Evolutionary conservation across 768 basidiomycete genomes (phyloP).

Genomic region (Baorangia bicolor): DNA sequence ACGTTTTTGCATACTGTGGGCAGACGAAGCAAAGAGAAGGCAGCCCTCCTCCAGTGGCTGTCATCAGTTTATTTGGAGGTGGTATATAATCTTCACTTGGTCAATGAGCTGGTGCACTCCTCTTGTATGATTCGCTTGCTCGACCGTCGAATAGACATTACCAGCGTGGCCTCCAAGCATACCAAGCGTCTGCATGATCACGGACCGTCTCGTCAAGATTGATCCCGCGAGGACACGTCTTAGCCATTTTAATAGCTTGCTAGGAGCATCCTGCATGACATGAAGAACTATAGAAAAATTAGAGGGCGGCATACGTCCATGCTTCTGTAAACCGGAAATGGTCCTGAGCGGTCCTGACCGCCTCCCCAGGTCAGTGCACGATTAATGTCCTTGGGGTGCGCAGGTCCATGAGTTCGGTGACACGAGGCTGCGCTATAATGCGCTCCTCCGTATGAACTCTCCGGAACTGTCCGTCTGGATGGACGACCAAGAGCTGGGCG

Average conservation of each 20-base stretch:
- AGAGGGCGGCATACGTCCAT: neutral
- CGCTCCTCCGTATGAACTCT: constrained; percentile 25
- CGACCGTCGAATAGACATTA: neutral
- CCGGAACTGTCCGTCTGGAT: constrained; percentile 21
- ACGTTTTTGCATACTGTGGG: constrained; percentile 80
- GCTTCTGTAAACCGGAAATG: too few relatives aligned
- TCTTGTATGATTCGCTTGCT: neutral
- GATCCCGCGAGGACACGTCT: neutral
- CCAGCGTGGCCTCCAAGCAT: neutral
- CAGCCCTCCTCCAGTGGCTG: constrained; percentile 60
- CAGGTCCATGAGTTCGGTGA: constrained; percentile 14
- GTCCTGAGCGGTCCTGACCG: too few relatives aligned
- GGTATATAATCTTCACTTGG: constrained; percentile 27
- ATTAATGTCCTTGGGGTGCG: constrained; percentile 23
- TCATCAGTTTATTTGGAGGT: constrained; percentile 72
- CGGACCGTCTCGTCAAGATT: neutral
- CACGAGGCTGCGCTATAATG: constrained; percentile 18
- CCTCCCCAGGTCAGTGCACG: constrained; percentile 11
- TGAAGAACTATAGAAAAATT: neutral
- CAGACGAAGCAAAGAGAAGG: constrained; percentile 69
- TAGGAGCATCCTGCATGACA: neutral
- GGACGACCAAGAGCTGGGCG: constrained; percentile 23
- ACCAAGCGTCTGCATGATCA: neutral
- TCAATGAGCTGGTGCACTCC: neutral
- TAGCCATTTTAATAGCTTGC: neutral